Evolutionary conservation across 1,139 yeast genomes (phyloP), one percentile per base, ranked within the genome.

Genomic region (Geotrichum histeridarum): DNA sequence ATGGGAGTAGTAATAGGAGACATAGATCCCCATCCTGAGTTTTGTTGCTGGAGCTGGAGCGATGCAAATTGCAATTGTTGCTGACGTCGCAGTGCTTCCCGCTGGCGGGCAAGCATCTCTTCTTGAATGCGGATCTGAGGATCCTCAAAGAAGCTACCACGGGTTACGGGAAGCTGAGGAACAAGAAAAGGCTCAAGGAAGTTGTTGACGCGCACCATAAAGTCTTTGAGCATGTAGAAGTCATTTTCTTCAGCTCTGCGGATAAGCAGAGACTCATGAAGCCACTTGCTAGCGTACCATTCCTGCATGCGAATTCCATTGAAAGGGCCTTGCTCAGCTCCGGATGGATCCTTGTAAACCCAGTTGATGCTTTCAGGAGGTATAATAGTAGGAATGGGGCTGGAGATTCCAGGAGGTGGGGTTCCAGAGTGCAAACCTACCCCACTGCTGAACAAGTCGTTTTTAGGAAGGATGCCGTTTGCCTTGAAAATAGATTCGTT

Each of bases 281-380:
- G 75, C 70, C 85, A 86, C 1, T 84, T 83, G 35, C 78, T 80
- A 5, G 77, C 67, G 58, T 78, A 79, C 96, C 96, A 88, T 52
- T 76, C 81, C 60, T 87, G 94, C 96, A 88, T 88, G 73, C 79
- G 71, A 31, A 73, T 70, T 1, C 94, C 90, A 52, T 76, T 76
- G 67, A 87, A 88, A 1, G 96, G 95, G 27, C 96, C 96, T 65
- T 86, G 95, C 59, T 82, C 84, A 53, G 72, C 77, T 1, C 87
- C 88, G 47, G 77, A 70, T 0, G 88, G 83, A 66, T 88, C 96
- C 55, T 83, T 72, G 65, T 88, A 88, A 57, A 71, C 74, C 96
- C 96, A 88, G 55, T 77, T 73, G 61, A 83, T 76, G 52, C 74
- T 70, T 22, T 73, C 78, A 0, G 80, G 76, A 15, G 69, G 60